Base-by-base conservation (phyloP, 1,284 basidiomycete genomes). In the Phellopilus nigrolimitatus region DNA sequence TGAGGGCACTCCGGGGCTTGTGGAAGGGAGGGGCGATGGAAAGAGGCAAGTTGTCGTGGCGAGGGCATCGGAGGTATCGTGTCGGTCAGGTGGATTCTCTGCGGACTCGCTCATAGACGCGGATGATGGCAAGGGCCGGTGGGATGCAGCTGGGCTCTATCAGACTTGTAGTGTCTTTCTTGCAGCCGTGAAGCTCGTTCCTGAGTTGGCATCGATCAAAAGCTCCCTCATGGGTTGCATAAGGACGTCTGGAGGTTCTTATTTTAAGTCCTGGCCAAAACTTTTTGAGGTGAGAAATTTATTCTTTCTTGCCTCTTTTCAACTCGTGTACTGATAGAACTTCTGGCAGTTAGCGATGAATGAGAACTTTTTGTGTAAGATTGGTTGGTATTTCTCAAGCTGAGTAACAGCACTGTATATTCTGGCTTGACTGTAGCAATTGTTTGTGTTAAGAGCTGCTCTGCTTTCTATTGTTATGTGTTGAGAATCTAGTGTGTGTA, bases 1-100 rank as follows among this genome's bases (percentile, higher is more conserved):
- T 57, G 53, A 58, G 61, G 59, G 47, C 41, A 60, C 62, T 57
- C 58, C 61, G 44, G 64, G 64, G 64, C 61, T 73, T 73, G 67
- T 56, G 48, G 72, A 48, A n/a, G 47, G 55, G 30, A 46, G 45
- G 37, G 49, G 49, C n/a, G 22, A 31, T 13, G 41, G 31, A 22
- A 49, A 70, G 65, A 79, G 75, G 79, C 66, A 77, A 70, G 75
- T 82, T 65, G 80, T 76, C 79, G 60, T 70, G 74, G 60, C 65
- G 73, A 63, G 56, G 65, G 71, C 64, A 38, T 41, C 17, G 31
- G 24, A 17, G 41, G 12, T 25, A 31, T 21, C 15, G 17, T 41
- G 36, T 5, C 19, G 45, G 31, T 24, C 33, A 33, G 34, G 33
- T 47, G 17, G 31, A 27, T n/a, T 24, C 27, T 40, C 38, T 34